Conservation (phyloP, 345 rosid species). For the Eucalyptus polyanthemos region DNA sequence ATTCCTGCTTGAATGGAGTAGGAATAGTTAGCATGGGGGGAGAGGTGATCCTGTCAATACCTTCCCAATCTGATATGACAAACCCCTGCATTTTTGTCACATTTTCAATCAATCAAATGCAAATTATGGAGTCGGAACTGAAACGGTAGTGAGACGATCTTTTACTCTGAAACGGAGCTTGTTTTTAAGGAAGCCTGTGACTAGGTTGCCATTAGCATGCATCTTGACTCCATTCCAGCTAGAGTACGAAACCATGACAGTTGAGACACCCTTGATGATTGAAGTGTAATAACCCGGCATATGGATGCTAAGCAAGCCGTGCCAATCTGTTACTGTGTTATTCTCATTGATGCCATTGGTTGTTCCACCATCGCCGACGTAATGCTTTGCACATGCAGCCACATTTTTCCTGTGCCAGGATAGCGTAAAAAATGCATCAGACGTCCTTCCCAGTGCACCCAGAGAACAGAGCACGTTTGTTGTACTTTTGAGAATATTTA, state of each 20-base stretch:
- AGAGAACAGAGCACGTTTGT: background rate
- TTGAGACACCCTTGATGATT: slow-evolving; percentile 73
- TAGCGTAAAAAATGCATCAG: background rate
- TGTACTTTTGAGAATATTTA: background rate
- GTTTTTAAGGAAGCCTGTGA: slow-evolving; percentile 71
- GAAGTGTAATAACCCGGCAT: slow-evolving; percentile 69
- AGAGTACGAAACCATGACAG: slow-evolving; percentile 84
- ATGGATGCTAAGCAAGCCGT: slow-evolving; percentile 51
- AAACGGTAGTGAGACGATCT: background rate
- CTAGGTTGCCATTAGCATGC: slow-evolving; percentile 52
- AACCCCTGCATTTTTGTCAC: slow-evolving; percentile 27
- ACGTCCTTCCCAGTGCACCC: background rate
- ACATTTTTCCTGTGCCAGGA: slow-evolving; percentile 39
- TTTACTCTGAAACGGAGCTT: slow-evolving; percentile 57
- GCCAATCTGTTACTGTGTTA: slow-evolving; percentile 43
- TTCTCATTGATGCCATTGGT: slow-evolving; percentile 56
- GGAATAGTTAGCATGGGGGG: slow-evolving; percentile 60
- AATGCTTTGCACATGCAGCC: slow-evolving; percentile 94
- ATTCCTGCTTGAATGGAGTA: slow-evolving; percentile 35
- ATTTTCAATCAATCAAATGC: background rate
- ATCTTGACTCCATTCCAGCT: slow-evolving; percentile 88
- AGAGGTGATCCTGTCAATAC: slow-evolving; percentile 53
- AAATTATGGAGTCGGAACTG: background rate
- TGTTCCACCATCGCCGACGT: slow-evolving; percentile 95
- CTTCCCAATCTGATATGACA: slow-evolving; percentile 60